Evolutionary conservation across 768 basidiomycete species (phyloP), one percentile per base, ranked within the genome.

Genomic region (Rhodotorula babjevae): DNA sequence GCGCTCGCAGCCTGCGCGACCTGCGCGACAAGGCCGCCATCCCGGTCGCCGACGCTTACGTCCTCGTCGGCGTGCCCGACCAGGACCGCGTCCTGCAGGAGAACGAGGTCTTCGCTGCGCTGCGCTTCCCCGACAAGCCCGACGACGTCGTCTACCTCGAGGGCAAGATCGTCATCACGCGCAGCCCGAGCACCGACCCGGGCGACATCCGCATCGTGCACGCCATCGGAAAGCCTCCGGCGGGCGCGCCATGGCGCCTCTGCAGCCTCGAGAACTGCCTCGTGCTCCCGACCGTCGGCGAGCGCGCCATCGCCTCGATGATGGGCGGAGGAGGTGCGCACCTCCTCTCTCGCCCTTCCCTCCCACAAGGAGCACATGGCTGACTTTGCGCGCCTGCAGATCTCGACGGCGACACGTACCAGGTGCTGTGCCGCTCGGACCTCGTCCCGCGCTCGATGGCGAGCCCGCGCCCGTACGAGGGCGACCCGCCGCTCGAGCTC

Each of bases 1-100:
- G 86, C 80, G 86, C 85, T 59, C 85, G 87, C 71, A 85, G 89
- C 19, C 81, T 93, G 53, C 85, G 90, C 11, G 86, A 87, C 55
- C 86, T 93, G 77, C 92, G 92, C 76, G 87, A 90, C 75, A 82
- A 84, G 52, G 91, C 91, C 0, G 84, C 90, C 18, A 89, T 94
- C 36, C 86, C 84, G 9, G 84, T 94, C 18, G 87, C 87, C 0
- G 82, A 87, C 1, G 87, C 87, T 70, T 87, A 87, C 70, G 83
- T 87, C 33, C 84, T 93, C 3, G 89, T 92, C 21, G 92, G 92
- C 3, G 86, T 93, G 10, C 89, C 90, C 5, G 92, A 94, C 76
- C 90, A 92, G 80, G 86, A 85, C 5, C 81, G 19, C 23, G 27
- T 25, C 27, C 68, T 74, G 40, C n/a, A 23, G 10, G n/a, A 31